Conservation (phyloP, 2,329 filamentous ascomycete genomes). For the Leptographium lundbergii region DNA sequence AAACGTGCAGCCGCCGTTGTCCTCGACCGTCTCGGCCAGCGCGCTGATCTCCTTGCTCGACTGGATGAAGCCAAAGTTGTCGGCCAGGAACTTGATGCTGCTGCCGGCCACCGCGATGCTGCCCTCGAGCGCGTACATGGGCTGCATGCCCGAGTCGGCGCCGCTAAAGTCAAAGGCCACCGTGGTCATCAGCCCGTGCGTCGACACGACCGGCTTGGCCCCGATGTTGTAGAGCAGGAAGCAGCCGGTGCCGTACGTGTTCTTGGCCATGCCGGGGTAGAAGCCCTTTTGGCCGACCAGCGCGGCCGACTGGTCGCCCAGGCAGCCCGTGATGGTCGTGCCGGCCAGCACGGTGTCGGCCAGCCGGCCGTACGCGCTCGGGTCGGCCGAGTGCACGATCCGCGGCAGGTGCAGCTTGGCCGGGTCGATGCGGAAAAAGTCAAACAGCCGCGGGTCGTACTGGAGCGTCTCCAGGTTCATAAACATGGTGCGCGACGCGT, state of each 20-base stretch:
- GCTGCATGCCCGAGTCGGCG: constrained; percentile 23
- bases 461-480: constrained; percentile 73
- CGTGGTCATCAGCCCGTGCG: constrained; percentile 68
- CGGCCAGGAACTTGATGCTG: constrained; percentile 61
- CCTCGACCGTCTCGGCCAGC: constrained; percentile 40
- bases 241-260: constrained; percentile 82
- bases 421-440: constrained; percentile 62
- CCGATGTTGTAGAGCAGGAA: constrained; percentile 86
- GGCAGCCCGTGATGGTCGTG: constrained; percentile 62
- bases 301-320: constrained; percentile 82
- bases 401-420: constrained; percentile 63
- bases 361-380: constrained; percentile 58
- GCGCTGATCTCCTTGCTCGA: constrained; percentile 35
- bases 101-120: constrained; percentile 78
- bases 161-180: constrained; percentile 71
- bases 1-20: constrained; percentile 76
- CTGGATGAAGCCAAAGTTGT: constrained; percentile 50
- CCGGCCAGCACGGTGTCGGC: constrained; percentile 53
- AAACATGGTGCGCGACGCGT: constrained; percentile 87
- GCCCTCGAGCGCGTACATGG: constrained; percentile 69
- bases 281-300: constrained; percentile 80
- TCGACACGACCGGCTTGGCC: constrained; percentile 70
- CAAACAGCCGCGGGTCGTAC: constrained; percentile 65
- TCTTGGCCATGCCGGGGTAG: constrained; percentile 70
- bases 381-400: constrained; percentile 70